Base-by-base conservation (phyloP, 1,284 basidiomycete species). In the Cryptococcus amylolentus region DNA sequence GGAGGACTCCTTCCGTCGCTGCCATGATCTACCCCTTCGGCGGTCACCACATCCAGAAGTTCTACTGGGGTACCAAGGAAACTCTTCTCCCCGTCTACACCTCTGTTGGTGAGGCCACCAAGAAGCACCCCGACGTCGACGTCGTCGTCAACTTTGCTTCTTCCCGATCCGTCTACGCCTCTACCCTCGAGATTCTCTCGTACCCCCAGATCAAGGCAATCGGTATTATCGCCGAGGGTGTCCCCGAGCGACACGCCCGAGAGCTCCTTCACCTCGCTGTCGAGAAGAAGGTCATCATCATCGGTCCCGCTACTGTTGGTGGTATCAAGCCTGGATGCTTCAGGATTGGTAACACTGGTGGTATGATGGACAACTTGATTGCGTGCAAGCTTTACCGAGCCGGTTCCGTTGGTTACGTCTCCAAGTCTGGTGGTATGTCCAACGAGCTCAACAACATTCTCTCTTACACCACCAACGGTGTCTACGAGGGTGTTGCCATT, bases 1-100 rank as follows among this genome's bases (percentile, higher is more conserved):
- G 96, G 64, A 79, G 84, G 61, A 84, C 87, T n/a, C 94, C 95
- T 49, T 91, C 88, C 54, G 95, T 98, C 63, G 95, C 95, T 41
- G 95, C 96, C 54, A 98, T 98, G 95, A 97, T 98, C 78, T 98
- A 98, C 80, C 96, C 96, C 75, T 98, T 98, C 80, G 95, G 95
- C 76, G 95, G 95, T 37, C 95, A 98, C 81, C 95, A 98, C 81
- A 96, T 98, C 78, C 95, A 98, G 80, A 98, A 98, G 83, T 96
- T 97, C 84, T 94, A 98, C 84, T 98, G 95, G 95, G 95, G 95
- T 60, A 98, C 96, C 58, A 94, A 92, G 83, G 95, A 98, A 83
- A 96, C 94, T 1, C 87, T 98, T 47, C 86, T 98, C 43, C 95
- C 95, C 47, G 95, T 98, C 56, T 98, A 98, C 83, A 96, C 95